Conservation (phyloP, 202 grass and related monocot genomes). For the Zizania palustris region DNA sequence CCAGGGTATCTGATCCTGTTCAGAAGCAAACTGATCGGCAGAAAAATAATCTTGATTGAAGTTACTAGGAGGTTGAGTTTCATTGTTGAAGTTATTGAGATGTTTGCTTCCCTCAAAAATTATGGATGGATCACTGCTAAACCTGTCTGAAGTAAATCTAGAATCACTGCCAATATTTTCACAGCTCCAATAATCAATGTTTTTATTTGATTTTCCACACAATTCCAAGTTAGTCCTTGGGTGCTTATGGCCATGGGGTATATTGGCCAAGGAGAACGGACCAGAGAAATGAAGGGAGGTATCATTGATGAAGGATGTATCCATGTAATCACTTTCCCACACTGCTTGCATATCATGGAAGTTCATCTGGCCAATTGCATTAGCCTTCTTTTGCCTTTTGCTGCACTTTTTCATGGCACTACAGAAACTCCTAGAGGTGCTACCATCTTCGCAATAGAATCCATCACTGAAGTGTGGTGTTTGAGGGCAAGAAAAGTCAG, state of each 20-base stretch:
- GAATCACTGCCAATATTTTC: conserved; percentile 44
- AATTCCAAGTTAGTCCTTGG: conserved; percentile 36
- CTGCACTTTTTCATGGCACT: conserved; percentile 49
- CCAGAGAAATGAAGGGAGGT: conserved; percentile 41
- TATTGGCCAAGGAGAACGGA: conserved; percentile 44
- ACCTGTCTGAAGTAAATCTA: conserved; percentile 42
- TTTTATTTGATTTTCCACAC: conserved; percentile 37
- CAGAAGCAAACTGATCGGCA: conserved; percentile 36
- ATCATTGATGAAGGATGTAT: conserved; percentile 47
- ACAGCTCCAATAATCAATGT: conserved; percentile 34
- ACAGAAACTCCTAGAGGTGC: conserved; percentile 39
- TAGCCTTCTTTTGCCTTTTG: conserved; percentile 26
- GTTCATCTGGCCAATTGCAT: conserved; percentile 39
- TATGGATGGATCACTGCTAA: conserved; percentile 40
- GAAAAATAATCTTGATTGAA: conserved; percentile 42
- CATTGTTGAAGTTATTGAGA: conserved; percentile 28
- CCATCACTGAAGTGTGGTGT: conserved; percentile 44
- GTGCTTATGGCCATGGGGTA: conserved; percentile 37
- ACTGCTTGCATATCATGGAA: conserved; percentile 40
- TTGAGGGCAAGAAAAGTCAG: conserved; percentile 45
- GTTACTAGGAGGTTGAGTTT: conserved; percentile 35
- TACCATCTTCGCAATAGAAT: conserved; percentile 46
- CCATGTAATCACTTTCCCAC: conserved; percentile 42
- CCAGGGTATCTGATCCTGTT: conserved; percentile 45
- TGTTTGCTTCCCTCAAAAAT: conserved; percentile 47